Evolutionary conservation across 2,329 filamentous ascomycete genomes (phyloP).

Genomic region (Raffaelea ambrosiae): DNA sequence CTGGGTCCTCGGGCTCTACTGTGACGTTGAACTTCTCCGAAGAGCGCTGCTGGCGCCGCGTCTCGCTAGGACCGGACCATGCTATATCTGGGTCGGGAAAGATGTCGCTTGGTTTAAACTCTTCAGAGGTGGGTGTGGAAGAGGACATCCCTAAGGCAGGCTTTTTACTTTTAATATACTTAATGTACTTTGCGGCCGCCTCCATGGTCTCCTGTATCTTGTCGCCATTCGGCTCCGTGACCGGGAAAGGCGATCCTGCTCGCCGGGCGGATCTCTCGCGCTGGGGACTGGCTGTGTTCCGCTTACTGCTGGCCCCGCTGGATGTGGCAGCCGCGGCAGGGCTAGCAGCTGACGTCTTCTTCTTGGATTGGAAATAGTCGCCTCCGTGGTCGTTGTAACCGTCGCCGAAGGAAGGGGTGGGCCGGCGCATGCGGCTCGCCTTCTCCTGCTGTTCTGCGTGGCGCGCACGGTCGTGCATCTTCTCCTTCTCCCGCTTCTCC

Average conservation of each 20-base stretch:
- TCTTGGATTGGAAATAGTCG: slow-evolving; percentile 15
- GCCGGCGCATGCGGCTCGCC: slow-evolving; percentile 14
- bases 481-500: slow-evolving; percentile 23
- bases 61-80: slow-evolving; percentile 4
- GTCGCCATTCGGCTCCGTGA: not conserved
- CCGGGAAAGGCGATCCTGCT: no score
- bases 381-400: slow-evolving; percentile 17
- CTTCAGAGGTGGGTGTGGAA: slow-evolving; percentile 6
- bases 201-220: slow-evolving; percentile 12
- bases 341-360: slow-evolving; percentile 14
- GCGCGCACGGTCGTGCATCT: slow-evolving; percentile 27
- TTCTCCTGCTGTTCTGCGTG: slow-evolving; percentile 18
- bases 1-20: not conserved
- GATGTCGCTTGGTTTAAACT: no score
- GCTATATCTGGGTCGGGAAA: slow-evolving; percentile 12
- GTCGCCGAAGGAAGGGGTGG: slow-evolving; percentile 15
- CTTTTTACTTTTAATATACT: no score
- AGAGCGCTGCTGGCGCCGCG: slow-evolving; percentile 4
- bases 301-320: no score
- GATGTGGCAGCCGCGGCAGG: not conserved
- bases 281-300: no score
- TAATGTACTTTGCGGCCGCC: slow-evolving; percentile 16
- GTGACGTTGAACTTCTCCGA: slow-evolving; percentile 9
- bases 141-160: no score
- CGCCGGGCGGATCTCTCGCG: no score